Conservation (phyloP, 371 early-diverging fungal species). For the Amoeboaphelidium protococcarum region DNA sequence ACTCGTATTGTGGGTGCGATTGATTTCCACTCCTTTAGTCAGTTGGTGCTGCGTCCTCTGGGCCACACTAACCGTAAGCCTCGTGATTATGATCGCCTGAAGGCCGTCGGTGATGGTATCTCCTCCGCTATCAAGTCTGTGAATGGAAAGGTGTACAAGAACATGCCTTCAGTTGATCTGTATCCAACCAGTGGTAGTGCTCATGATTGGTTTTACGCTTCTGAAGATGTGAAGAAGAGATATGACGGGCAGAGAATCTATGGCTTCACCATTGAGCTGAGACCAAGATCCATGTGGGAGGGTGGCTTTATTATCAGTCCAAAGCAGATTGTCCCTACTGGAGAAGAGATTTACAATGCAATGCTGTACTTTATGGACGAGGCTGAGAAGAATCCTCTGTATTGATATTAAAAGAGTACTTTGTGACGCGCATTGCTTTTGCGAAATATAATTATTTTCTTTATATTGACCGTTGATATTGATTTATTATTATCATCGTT, state of each 20-base stretch:
- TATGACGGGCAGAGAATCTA: slow-evolving; percentile 14
- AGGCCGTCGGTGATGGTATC: slow-evolving; percentile 10
- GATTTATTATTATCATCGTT: no score
- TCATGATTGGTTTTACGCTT: slow-evolving; percentile 22
- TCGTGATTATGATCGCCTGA: slow-evolving; percentile 9
- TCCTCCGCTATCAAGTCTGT: slow-evolving; percentile 7
- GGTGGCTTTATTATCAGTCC: slow-evolving; percentile 21
- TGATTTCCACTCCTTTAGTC: slow-evolving; percentile 26
- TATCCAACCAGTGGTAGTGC: slow-evolving; percentile 21
- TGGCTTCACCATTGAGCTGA: slow-evolving; percentile 21
- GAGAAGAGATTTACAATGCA: slow-evolving; percentile 13
- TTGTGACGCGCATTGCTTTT: no score
- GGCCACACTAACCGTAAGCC: slow-evolving; percentile 16
- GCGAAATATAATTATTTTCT: no score
- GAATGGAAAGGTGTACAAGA: slow-evolving; percentile 16
- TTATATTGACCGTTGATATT: no score
- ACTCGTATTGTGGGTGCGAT: slow-evolving; percentile 22
- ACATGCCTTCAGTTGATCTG: slow-evolving; percentile 13
- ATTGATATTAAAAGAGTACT: no score
- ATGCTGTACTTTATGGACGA: not conserved
- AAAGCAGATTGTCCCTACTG: slow-evolving; percentile 18
- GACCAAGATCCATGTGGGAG: no score
- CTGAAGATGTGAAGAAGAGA: no score
- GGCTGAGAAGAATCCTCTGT: not conserved
- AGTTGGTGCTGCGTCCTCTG: slow-evolving; percentile 15